Percentiles rank a stretch among this genome's conserved stretches.
Evolutionary conservation across 768 basidiomycete species (phyloP).

Genomic region (Hemileccinum rubropunctum): DNA sequence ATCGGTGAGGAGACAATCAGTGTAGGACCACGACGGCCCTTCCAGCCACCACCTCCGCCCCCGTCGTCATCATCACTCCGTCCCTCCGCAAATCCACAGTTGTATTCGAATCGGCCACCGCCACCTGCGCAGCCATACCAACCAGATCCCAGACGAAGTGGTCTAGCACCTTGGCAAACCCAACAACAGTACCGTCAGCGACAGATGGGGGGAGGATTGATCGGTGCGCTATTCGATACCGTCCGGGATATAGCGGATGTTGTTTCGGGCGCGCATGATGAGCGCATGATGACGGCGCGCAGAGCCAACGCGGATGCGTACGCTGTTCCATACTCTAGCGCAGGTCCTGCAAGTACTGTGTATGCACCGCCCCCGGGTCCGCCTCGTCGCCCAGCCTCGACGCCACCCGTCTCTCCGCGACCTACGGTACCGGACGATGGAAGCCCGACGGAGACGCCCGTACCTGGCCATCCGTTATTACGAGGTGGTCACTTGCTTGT

Average conservation of each 20-base stretch:
- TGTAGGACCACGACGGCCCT: conserved; percentile 60
- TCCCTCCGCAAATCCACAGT: neutral
- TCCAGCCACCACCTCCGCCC: conserved; percentile 41
- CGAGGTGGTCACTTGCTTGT: conserved; percentile 60
- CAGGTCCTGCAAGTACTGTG: neutral
- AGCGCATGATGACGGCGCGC: conserved; percentile 13
- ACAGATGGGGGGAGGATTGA: conserved; percentile 23
- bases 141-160: neutral
- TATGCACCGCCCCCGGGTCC: conserved; percentile 15
- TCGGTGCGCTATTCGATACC: conserved; percentile 26
- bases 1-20: conserved; percentile 64
- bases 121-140: neutral
- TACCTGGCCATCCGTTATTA: conserved; percentile 67
- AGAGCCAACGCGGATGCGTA: conserved; percentile 20
- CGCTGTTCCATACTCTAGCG: conserved; percentile 12
- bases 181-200: conserved; percentile 17
- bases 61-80: conserved; percentile 3
- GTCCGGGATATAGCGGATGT: conserved; percentile 28
- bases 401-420: conserved; percentile 11
- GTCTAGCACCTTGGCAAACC: conserved; percentile 20
- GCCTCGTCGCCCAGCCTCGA: conserved; percentile 9
- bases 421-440: conserved; percentile 44
- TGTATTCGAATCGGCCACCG: neutral
- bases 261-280: conserved; percentile 25
- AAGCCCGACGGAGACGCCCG: conserved; percentile 60